Evolutionary conservation across 345 rosid genomes (phyloP).

Genomic region (Aquilaria sinensis): DNA sequence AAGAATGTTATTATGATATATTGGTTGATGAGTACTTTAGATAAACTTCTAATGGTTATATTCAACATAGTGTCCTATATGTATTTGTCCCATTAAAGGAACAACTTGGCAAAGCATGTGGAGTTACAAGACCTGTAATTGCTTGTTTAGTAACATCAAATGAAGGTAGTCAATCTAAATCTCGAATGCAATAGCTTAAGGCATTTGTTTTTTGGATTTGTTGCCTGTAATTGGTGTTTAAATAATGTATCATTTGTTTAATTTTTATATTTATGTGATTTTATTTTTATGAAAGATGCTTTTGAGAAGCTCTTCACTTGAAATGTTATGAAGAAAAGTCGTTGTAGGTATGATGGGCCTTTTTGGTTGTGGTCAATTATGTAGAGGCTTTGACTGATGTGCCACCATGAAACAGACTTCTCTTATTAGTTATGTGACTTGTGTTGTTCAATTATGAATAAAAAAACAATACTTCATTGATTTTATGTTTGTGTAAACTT

Average conservation of each 20-base stretch:
- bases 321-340: conserved; percentile 9
- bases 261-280: neutral
- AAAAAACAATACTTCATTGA: no score
- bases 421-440: no score
- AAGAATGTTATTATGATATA: no score
- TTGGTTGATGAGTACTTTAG: no score
- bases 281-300: conserved; percentile 56
- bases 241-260: neutral
- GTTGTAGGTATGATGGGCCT: conserved; percentile 91
- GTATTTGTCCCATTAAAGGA: conserved; percentile 97
- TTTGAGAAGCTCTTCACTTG: conserved; percentile 89
- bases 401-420: conserved; percentile 4
- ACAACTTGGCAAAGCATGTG: conserved; percentile 96
- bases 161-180: conserved; percentile 79
- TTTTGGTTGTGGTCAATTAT: conserved; percentile 28
- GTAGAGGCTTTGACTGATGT: conserved; percentile 67
- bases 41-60: neutral
- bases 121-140: conserved; percentile 93
- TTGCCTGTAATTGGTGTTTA: no score
- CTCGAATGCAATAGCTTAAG: conserved; percentile 86
- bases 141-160: conserved; percentile 86
- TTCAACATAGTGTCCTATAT: conserved; percentile 83
- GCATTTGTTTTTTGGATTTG: conserved; percentile 19
- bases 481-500: no score
- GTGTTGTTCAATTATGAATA: no score